Evolutionary conservation across 1,284 basidiomycete species (phyloP), one percentile per base, ranked within the genome.

Genomic region (Tremellales sp.): DNA sequence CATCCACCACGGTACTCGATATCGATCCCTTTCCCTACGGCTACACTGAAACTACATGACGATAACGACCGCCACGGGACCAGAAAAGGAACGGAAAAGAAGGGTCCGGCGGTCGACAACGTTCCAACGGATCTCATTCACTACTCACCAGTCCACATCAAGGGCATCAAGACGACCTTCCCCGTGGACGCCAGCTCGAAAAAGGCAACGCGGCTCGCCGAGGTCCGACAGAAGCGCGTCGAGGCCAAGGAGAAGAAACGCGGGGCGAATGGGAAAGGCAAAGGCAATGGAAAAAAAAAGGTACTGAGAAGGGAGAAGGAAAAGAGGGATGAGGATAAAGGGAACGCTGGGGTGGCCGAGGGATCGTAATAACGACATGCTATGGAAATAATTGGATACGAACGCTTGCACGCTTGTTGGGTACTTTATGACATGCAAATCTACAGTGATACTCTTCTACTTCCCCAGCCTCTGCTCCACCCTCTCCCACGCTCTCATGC

Each of bases 131-230:
- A 61, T 2, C 38, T 46, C 7, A 49, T 66, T 3, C 54, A 64
- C 36, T 72, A 71, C 49, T 74, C 86, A 32, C 82, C 85, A 4
- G 86, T 89, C 0, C 84, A 87, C 60, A 78, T 92, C 63, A 94
- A 93, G 65, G 88, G 90, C 51, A 70, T 92, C n/a, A 79, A 79
- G 19, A 93, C 89, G 0, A 83, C 82, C 19, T 79, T 81, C 2
- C 90, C 90, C 0, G 82, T 79, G 57, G 86, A 93, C 62, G 83
- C 86, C 76, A 84, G 79, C 58, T 78, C 75, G 21, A 80, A 82
- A 32, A 92, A 86, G 66, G 78, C 81, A 47, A 66, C 75, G 47
- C 78, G 87, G 46, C 65, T 76, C 33, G 74, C 76, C 49, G 82
- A 79, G 26, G 81, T 80, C 42, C 71, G 75, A 24, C 74, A 71